Percentiles rank a stretch among this genome's conserved stretches.
These are phyloP conservation scores for Pholiota molesta DNA, from an alignment of 768 basidiomycete species.

Conservation along the genomic window DNA sequence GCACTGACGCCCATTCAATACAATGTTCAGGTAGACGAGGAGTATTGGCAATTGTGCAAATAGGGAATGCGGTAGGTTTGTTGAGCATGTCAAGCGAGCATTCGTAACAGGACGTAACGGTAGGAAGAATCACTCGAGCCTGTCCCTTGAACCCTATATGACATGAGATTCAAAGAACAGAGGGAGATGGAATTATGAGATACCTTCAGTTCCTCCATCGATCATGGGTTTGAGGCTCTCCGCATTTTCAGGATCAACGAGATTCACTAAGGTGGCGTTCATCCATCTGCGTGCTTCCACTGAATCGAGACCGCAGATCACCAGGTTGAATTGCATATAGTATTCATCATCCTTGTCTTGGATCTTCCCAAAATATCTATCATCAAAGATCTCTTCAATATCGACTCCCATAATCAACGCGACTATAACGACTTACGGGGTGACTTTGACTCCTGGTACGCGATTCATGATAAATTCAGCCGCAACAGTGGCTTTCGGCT, in stretches of 20 bases:
- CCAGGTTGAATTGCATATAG: slow-evolving; percentile 95
- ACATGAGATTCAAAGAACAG: not conserved
- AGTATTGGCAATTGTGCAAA: slow-evolving; percentile 99
- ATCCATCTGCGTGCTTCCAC: slow-evolving; percentile 99
- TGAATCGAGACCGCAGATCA: slow-evolving; percentile 97
- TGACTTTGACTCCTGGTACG: slow-evolving; percentile 94
- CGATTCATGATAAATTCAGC: slow-evolving; percentile 97
- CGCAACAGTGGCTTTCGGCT: slow-evolving; percentile 91
- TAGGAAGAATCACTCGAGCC: slow-evolving; percentile 94
- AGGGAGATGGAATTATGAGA: slow-evolving; percentile 9
- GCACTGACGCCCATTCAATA: slow-evolving; percentile 98
- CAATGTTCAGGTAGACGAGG: slow-evolving; percentile 98
- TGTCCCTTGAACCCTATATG: slow-evolving; percentile 94
- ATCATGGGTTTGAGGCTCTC: slow-evolving; percentile 96
- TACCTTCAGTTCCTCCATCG: slow-evolving; percentile 98
- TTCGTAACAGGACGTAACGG: slow-evolving; percentile 95
- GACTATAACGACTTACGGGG: slow-evolving; percentile 68
- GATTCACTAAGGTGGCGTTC: slow-evolving; percentile 93
- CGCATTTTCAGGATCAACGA: slow-evolving; percentile 91
- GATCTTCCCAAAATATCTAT: slow-evolving; percentile 94
- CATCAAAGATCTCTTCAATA: slow-evolving; percentile 6
- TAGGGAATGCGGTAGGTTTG: slow-evolving; percentile 95
- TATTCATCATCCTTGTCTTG: slow-evolving; percentile 96
- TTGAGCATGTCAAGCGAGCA: slow-evolving; percentile 98
- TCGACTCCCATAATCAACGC: not conserved